Conservation (phyloP, 2,329 filamentous ascomycete species). For the Dendryphion nanum region DNA sequence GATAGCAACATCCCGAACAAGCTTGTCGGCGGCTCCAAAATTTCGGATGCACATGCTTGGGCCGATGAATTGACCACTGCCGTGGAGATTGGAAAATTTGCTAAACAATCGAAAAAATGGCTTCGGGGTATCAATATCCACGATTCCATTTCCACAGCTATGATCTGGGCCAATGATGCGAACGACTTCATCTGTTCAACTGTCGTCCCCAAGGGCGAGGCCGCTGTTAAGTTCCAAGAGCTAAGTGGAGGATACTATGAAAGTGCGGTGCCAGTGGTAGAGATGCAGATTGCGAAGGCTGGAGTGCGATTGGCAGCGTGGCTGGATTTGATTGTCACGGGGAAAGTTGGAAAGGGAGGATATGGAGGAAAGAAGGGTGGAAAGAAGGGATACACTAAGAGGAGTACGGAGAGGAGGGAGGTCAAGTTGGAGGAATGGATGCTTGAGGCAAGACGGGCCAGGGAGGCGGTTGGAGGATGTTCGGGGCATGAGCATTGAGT, state of each 20-base stretch:
- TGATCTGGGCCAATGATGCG: conserved; percentile 44
- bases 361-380: conserved; percentile 5
- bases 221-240: conserved; percentile 37
- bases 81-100: conserved; percentile 42
- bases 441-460: conserved; percentile 23
- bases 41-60: conserved; percentile 41
- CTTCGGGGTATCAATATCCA: conserved; percentile 35
- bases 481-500: conserved; percentile 21
- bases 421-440: conserved; percentile 28
- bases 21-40: conserved; percentile 38
- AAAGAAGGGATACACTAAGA: conserved; percentile 2
- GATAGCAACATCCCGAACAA: conserved; percentile 47
- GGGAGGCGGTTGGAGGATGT: conserved; percentile 27
- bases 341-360: conserved; percentile 9
- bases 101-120: conserved; percentile 32
- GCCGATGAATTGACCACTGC: conserved; percentile 35
- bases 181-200: conserved; percentile 44
- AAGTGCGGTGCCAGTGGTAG: conserved; percentile 38
- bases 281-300: conserved; percentile 46
- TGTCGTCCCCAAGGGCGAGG: conserved; percentile 41
- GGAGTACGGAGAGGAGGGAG: conserved; percentile 6
- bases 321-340: conserved; percentile 26
- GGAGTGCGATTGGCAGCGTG: conserved; percentile 31
- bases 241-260: conserved; percentile 38
- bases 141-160: conserved; percentile 35